These are phyloP conservation scores for Pythium rishiriense DNA, from an alignment of 352 stramenopile genomes.

Conservation along the genomic window DNA sequence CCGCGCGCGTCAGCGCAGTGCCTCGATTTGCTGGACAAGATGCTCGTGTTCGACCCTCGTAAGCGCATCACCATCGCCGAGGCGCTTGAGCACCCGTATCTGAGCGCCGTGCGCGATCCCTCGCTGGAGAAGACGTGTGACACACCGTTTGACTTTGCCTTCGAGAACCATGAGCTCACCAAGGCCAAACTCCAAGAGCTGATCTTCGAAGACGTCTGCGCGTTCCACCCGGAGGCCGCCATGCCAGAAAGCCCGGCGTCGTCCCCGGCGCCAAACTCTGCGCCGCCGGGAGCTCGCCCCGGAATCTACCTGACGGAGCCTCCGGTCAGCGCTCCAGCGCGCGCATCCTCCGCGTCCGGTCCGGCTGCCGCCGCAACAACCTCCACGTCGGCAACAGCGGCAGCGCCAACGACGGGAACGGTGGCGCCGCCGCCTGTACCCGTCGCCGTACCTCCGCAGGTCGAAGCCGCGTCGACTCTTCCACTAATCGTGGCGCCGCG, in stretches of 20 bases:
- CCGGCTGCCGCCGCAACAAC: not conserved
- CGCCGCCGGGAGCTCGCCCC: constrained; percentile 4
- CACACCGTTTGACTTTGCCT: constrained; percentile 84
- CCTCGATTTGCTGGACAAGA: constrained; percentile 91
- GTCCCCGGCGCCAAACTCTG: constrained; percentile 19
- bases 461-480: constrained; percentile 7
- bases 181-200: constrained; percentile 90
- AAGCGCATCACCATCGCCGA: constrained; percentile 85
- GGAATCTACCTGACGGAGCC: constrained; percentile 26
- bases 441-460: constrained; percentile 8
- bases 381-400: not conserved
- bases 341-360: not conserved
- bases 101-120: constrained; percentile 73
- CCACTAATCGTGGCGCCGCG: constrained; percentile 15
- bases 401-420: not conserved
- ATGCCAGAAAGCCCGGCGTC: constrained; percentile 38
- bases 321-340: constrained; percentile 24
- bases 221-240: constrained; percentile 83
- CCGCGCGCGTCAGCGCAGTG: constrained; percentile 76
- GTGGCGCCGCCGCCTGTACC: constrained; percentile 14
- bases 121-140: constrained; percentile 74
- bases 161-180: constrained; percentile 88
- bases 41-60: constrained; percentile 93
- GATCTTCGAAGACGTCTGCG: constrained; percentile 90
- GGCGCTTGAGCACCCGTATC: constrained; percentile 87